phyloP scores from a whole-genome alignment of 768 basidiomycete species.

The Mycena galericulata region DNA sequence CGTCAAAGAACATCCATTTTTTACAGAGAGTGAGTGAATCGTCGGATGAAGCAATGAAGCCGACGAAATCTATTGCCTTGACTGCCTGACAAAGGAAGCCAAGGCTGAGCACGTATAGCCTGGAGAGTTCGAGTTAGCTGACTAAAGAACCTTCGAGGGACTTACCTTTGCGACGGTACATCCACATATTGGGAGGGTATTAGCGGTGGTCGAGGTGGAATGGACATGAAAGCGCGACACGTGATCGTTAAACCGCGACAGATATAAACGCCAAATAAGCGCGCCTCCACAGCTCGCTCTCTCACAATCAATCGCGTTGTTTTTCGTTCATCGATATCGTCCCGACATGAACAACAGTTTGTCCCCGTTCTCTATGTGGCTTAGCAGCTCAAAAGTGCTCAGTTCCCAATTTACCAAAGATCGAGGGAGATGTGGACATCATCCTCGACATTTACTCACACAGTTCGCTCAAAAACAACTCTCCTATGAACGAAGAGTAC shows the following conservation, averaged over 20 bases:
- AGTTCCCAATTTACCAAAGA: conserved; percentile 64
- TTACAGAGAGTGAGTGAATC: conserved; percentile 57
- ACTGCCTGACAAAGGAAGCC: conserved; percentile 85
- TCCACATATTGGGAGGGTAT: conserved; percentile 83
- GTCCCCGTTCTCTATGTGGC: not conserved
- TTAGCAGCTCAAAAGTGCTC: not conserved
- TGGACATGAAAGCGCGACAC: not conserved
- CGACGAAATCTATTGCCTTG: conserved; percentile 79
- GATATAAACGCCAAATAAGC: not conserved
- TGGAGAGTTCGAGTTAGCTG: conserved; percentile 64
- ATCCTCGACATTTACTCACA: conserved; percentile 72
- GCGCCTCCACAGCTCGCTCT: not conserved
- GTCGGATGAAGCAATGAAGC: conserved; percentile 62
- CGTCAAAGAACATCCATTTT: conserved; percentile 83
- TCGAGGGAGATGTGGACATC: conserved; percentile 65
- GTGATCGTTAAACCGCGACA: not conserved
- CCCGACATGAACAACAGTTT: conserved; percentile 2
- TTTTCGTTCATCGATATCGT: not conserved
- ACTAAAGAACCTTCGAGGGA: not conserved
- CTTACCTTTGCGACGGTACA: conserved; percentile 50
- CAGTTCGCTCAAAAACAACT: conserved; percentile 46
- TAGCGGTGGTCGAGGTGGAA: conserved; percentile 52
- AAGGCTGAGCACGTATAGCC: conserved; percentile 82
- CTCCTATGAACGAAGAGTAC: conserved; percentile 57
- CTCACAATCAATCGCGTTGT: not conserved